Percentiles rank a stretch among this genome's conserved stretches.
Evolutionary conservation across 2,329 filamentous ascomycete genomes (phyloP).

Genomic region (Davidsoniella neocaledoniae): DNA sequence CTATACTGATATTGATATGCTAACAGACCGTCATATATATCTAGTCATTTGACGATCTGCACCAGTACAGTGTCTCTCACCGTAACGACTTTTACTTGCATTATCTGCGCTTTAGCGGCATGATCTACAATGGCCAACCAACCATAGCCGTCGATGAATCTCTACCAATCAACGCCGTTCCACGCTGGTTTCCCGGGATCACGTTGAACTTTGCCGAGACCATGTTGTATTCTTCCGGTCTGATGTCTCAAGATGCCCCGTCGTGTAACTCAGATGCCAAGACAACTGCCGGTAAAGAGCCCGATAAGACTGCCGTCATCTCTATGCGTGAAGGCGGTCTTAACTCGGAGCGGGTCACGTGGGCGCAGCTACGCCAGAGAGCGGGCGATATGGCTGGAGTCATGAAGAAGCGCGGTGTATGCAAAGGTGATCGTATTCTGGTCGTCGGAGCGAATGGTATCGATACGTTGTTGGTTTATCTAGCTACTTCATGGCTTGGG

Average conservation of each 20-base stretch:
- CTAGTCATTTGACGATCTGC: conserved; percentile 52
- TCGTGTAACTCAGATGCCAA: conserved; percentile 21
- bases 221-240: conserved; percentile 40
- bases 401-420: conserved; percentile 47
- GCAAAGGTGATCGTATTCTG: conserved; percentile 57
- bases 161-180: conserved; percentile 52
- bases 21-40: not conserved
- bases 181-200: conserved; percentile 62
- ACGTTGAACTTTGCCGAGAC: conserved; percentile 68
- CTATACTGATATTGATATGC: not conserved
- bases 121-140: conserved; percentile 47
- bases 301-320: conserved; percentile 51
- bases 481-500: conserved; percentile 54
- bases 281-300: conserved; percentile 48
- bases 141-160: conserved; percentile 49
- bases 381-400: conserved; percentile 47
- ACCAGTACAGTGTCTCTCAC: conserved; percentile 48
- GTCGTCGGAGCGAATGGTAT: conserved; percentile 60
- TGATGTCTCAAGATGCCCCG: conserved; percentile 20
- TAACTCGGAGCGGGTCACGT: conserved; percentile 42
- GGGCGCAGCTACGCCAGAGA: conserved; percentile 44
- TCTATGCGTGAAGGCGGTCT: conserved; percentile 53
- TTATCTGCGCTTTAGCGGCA: conserved; percentile 39
- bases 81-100: conserved; percentile 49
- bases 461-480: conserved; percentile 54